These are phyloP conservation scores for Crithidia expoeki DNA, from an alignment of 208 protist species.

Conservation along the genomic window DNA sequence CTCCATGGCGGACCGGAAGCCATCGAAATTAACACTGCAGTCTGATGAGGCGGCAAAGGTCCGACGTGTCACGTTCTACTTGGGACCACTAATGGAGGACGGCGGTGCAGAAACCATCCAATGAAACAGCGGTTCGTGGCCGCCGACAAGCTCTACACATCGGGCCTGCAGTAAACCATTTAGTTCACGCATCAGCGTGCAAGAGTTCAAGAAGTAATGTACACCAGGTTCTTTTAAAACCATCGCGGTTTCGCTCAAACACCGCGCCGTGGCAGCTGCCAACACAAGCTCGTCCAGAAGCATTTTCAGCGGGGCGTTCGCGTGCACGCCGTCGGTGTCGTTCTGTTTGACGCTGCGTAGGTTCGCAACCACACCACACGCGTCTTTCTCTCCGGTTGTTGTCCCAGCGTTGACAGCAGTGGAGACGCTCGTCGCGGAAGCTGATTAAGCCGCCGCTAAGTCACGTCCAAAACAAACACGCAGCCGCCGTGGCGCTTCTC, in stretches of 20 bases:
- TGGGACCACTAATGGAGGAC: not conserved
- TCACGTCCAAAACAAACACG: not conserved
- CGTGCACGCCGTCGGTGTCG: slow-evolving; percentile 17
- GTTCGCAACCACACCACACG: slow-evolving; percentile 33
- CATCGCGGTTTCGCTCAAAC: not conserved
- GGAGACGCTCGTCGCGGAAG: not conserved
- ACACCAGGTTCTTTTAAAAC: slow-evolving; percentile 32
- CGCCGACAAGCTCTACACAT: not conserved
- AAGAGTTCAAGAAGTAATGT: slow-evolving; percentile 13
- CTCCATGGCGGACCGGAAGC: slow-evolving; percentile 10
- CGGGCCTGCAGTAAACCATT: not conserved
- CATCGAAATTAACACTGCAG: not conserved
- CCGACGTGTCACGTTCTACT: not conserved
- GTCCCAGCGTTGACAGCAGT: not conserved
- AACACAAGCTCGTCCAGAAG: slow-evolving; percentile 45
- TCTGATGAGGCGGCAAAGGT: not conserved
- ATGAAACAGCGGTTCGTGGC: slow-evolving; percentile 14
- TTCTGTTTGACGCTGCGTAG: not conserved
- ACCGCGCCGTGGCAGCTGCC: slow-evolving; percentile 14
- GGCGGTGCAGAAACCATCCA: slow-evolving; percentile 23
- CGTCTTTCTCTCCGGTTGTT: not conserved
- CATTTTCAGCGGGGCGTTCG: slow-evolving; percentile 34
- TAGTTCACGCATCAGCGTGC: slow-evolving; percentile 16
- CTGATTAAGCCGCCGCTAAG: not conserved
- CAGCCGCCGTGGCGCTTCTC: slow-evolving; percentile 4